phyloP scores from a whole-genome alignment of 2,329 filamentous ascomycete species.

The Talaromyces sp. region DNA sequence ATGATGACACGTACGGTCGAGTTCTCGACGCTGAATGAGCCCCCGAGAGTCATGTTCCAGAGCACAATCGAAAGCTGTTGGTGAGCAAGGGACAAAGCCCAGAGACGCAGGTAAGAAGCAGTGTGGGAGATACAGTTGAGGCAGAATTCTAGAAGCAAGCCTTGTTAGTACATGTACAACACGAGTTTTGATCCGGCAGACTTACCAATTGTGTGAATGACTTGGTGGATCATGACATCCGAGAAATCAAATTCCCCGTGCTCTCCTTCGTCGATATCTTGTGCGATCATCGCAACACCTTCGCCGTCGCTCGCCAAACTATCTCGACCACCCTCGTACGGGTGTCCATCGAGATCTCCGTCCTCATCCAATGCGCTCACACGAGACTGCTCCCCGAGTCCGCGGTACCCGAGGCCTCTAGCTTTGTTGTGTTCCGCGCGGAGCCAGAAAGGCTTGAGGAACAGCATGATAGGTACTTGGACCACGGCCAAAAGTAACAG shows the following conservation, averaged over 20 bases:
- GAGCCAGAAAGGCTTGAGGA: constrained; percentile 94
- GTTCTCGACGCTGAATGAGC: constrained; percentile 58
- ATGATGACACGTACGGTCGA: constrained; percentile 69
- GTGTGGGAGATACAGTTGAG: constrained; percentile 99
- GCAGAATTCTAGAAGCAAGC: constrained; percentile 65
- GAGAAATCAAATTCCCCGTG: constrained; percentile 97
- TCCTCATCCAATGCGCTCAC: constrained; percentile 89
- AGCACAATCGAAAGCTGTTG: constrained; percentile 95
- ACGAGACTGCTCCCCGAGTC: constrained; percentile 79
- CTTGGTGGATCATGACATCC: constrained; percentile 97
- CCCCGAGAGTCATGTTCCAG: constrained; percentile 90
- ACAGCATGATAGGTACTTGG: constrained; percentile 85
- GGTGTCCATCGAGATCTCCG: constrained; percentile 61
- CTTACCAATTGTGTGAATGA: constrained; percentile 85
- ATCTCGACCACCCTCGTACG: constrained; percentile 52
- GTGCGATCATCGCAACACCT: constrained; percentile 79
- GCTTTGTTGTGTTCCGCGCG: constrained; percentile 89
- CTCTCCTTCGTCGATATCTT: constrained; percentile 73
- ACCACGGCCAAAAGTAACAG: constrained; percentile 74
- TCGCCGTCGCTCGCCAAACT: constrained; percentile 72
- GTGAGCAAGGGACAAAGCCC: constrained; percentile 94
- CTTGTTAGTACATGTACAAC: constrained; percentile 26
- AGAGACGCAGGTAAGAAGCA: constrained; percentile 95
- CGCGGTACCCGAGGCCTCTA: constrained; percentile 82
- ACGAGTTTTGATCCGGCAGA: neutral